A percentile compares a stretch with the other conserved stretches of the same genome.
Conservation (phyloP, 352 stramenopile genomes). For the Aphanomyces cochlioides region DNA sequence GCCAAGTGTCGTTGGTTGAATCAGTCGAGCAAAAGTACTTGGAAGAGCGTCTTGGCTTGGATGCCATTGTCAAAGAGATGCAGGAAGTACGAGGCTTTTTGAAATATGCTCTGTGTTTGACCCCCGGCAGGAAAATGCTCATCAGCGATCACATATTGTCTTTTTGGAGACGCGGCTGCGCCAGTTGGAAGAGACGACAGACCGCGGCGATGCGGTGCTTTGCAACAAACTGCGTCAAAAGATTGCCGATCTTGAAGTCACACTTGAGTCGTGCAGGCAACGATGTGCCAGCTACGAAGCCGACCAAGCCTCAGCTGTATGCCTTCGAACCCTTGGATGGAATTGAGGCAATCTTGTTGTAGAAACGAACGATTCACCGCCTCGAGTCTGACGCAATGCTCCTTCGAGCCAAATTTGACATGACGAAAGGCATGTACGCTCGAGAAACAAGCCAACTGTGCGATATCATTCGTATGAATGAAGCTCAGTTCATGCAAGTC, state of each 20-base stretch:
- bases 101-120: background rate
- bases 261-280: constrained; percentile 32
- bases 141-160: background rate
- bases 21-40: background rate
- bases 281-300: background rate
- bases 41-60: background rate
- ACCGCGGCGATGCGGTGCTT: constrained; percentile 46
- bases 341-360: background rate
- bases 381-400: constrained; percentile 14
- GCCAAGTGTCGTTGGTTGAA: background rate
- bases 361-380: constrained; percentile 12
- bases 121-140: background rate
- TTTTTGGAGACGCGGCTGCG: constrained; percentile 41
- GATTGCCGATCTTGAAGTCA: constrained; percentile 36
- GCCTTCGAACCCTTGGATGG: background rate
- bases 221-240: constrained; percentile 52
- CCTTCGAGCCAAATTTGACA: constrained; percentile 31
- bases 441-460: constrained; percentile 64
- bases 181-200: constrained; percentile 28
- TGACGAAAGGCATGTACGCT: constrained; percentile 65
- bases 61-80: constrained; percentile 3
- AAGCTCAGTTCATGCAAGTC: constrained; percentile 43
- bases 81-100: background rate
- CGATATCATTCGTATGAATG: constrained; percentile 41
- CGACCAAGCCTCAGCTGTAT: constrained; percentile 1